Base-by-base conservation (phyloP, 805 yeast species). In the Schwanniomyces pseudopolymorphus region DNA sequence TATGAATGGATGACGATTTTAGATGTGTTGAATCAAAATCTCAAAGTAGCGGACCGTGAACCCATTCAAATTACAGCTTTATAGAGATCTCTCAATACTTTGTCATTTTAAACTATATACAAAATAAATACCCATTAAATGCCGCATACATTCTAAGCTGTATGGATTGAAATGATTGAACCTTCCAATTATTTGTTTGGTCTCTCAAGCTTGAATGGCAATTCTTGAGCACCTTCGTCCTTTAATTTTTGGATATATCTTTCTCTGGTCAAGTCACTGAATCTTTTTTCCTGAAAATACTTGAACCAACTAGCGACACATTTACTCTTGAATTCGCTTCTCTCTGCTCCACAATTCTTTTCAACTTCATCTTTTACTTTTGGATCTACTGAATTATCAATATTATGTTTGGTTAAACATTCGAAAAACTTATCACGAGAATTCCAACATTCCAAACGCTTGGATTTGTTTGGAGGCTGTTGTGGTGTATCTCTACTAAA, bases 201-300 rank as follows among this genome's bases (percentile, higher is more conserved):
- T n/a, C 51, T 50, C 3, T 56, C 66, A 42, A 64, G 51, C 45
- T 61, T 63, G 45, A 64, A 61, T n/a, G 69, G 69, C 41, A 64
- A 59, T 33, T 59, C 66, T 46, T 64, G 59, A 14, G 81, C 87
- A 21, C 89, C 89, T 52, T 83, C 82, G 16, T 79, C 82, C 59
- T 85, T 89, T 56, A 89, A 81, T 61, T 86, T 83, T 45, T 77
- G 77, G 57, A 89, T 65, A 64, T 87, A 84, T 53, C 77, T 74
- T 52, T 81, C 86, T 64, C 85, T 83, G 56, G 81, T 80, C 51
- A 81, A 69, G 55, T 89, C 96, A 48, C 82, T 84, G 33, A 83
- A 85, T 56, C 97, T 80, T 65, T 90, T 91, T 65, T 89, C 92
- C 61, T 90, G 92, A 74, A 92, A 91, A 64, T 91, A 90, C 49